These are phyloP conservation scores for Fusarium longipes DNA, from an alignment of 2,329 filamentous ascomycete genomes.

Conservation along the genomic window DNA sequence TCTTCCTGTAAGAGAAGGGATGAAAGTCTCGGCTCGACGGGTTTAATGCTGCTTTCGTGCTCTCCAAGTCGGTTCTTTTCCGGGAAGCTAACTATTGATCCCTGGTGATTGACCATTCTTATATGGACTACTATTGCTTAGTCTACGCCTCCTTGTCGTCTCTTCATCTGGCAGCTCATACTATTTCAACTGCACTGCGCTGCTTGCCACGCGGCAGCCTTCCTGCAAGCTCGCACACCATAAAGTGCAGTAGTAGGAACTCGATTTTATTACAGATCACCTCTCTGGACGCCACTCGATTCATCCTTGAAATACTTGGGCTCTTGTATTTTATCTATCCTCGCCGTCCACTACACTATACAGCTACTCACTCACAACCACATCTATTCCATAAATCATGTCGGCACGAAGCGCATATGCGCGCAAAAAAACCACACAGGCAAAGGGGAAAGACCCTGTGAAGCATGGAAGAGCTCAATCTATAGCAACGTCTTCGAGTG, in stretches of 20 bases:
- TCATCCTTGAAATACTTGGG: not conserved
- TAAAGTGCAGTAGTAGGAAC: not conserved
- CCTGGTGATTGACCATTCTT: not conserved
- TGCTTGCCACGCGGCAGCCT: conserved; percentile 1
- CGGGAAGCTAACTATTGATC: not conserved
- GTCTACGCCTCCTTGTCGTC: not conserved
- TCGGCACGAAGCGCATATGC: conserved; percentile 69
- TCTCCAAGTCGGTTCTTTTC: not conserved
- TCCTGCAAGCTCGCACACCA: conserved; percentile 4
- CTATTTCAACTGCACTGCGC: not conserved
- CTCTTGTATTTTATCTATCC: not conserved
- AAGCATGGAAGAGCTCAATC: conserved; percentile 51
- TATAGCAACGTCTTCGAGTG: conserved; percentile 51
- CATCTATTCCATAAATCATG: conserved; percentile 52
- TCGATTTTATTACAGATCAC: not conserved
- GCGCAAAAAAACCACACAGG: conserved; percentile 68
- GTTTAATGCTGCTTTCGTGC: conserved; percentile 3
- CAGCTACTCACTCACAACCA: not conserved
- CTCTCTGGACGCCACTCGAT: not conserved
- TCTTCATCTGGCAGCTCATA: not conserved
- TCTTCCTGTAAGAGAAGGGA: conserved; percentile 14
- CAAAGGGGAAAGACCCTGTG: conserved; percentile 50
- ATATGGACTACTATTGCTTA: not conserved
- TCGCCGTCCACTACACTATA: not conserved
- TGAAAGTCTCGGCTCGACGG: conserved; percentile 9